Conservation (phyloP, 1,284 basidiomycete genomes). For the Puccinia horiana region DNA sequence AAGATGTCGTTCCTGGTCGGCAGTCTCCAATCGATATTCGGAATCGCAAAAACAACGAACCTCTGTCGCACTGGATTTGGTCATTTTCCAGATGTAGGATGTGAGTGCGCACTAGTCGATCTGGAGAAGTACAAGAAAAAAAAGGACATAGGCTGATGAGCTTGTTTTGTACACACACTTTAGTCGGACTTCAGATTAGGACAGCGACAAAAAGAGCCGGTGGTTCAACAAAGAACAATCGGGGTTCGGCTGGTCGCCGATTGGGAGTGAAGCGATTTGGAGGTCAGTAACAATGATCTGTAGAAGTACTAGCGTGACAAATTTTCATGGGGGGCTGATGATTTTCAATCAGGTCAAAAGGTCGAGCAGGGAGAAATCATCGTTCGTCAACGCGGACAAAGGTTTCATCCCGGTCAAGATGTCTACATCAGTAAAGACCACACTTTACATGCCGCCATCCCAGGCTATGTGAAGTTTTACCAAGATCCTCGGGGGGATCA, state of each 20-base stretch:
- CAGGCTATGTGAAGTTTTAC: constrained; percentile 90
- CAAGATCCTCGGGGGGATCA: constrained; percentile 51
- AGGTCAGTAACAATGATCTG: constrained; percentile 63
- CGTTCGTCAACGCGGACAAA: constrained; percentile 82
- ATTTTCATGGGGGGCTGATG: not conserved
- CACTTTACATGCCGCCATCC: constrained; percentile 81
- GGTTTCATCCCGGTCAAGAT: constrained; percentile 87
- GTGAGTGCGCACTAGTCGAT: not conserved
- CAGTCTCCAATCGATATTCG: constrained; percentile 22
- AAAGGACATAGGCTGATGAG: not conserved
- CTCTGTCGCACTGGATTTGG: not conserved
- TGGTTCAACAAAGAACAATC: constrained; percentile 84
- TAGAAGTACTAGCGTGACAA: not conserved
- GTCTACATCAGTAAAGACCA: constrained; percentile 85
- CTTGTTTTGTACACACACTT: not conserved
- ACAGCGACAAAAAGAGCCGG: constrained; percentile 93
- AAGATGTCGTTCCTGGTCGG: constrained; percentile 18
- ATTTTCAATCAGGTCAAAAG: constrained; percentile 68
- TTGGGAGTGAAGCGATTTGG: constrained; percentile 92
- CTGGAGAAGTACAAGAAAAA: not conserved
- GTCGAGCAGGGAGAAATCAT: constrained; percentile 92
- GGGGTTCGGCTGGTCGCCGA: constrained; percentile 84
- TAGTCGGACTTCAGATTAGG: constrained; percentile 65
- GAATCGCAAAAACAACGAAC: not conserved
- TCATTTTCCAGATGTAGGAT: constrained; percentile 1